Conservation (phyloP, 306 rosid species). For the Delonix regia region DNA sequence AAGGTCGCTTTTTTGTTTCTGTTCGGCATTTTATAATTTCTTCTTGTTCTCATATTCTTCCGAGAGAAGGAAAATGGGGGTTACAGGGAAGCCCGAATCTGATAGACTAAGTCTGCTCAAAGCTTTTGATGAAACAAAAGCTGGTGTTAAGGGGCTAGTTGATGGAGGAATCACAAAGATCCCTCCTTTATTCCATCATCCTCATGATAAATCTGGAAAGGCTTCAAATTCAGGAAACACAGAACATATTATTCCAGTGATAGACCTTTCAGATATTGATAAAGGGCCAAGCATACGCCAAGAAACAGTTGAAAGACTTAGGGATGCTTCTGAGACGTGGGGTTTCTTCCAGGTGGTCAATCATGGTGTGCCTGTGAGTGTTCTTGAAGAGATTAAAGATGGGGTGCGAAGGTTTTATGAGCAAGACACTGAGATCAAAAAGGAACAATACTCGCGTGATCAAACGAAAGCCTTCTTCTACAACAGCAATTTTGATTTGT, state of each 20-base stretch:
- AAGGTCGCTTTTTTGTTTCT: no score
- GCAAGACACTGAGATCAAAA: slow-evolving; percentile 18
- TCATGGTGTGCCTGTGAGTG: slow-evolving; percentile 41
- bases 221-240: not conserved
- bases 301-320: slow-evolving; percentile 15
- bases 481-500: no score
- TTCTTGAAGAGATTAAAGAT: slow-evolving; percentile 44
- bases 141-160: slow-evolving; percentile 67
- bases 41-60: not conserved
- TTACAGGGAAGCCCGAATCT: no score
- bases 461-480: not conserved
- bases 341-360: slow-evolving; percentile 49
- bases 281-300: slow-evolving; percentile 17
- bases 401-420: slow-evolving; percentile 41
- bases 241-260: slow-evolving; percentile 41
- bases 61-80: no score
- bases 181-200: slow-evolving; percentile 52
- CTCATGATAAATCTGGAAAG: slow-evolving; percentile 16
- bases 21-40: no score
- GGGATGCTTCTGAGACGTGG: slow-evolving; percentile 45
- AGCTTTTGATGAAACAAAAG: slow-evolving; percentile 54
- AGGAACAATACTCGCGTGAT: slow-evolving; percentile 31
- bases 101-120: slow-evolving; percentile 45
- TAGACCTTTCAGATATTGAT: slow-evolving; percentile 37
- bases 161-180: slow-evolving; percentile 61